A percentile compares a stretch with the other conserved stretches of the same genome.
Conservation (phyloP, 139 green algal genomes). For the Axilococcus clingmanii region DNA sequence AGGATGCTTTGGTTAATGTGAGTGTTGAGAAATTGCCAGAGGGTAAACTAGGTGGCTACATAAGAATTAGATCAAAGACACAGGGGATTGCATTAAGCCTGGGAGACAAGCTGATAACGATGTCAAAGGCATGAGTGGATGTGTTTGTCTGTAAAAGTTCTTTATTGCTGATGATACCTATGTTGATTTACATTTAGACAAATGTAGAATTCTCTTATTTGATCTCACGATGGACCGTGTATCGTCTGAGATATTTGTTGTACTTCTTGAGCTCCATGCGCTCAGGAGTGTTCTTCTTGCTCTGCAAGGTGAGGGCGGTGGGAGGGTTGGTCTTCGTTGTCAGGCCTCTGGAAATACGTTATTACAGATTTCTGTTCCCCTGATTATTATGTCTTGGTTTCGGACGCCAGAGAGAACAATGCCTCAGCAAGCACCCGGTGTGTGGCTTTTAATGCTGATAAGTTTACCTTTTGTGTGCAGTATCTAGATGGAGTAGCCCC, state of each 20-base stretch:
- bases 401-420: neutral
- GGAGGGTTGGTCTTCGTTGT: neutral
- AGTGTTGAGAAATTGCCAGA: conserved; percentile 83
- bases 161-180: neutral
- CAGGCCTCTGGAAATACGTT: neutral
- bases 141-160: neutral
- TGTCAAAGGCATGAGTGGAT: conserved; percentile 68
- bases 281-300: conserved; percentile 10
- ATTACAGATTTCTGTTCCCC: neutral
- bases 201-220: conserved; percentile 37
- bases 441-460: too few relatives aligned
- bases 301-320: too few relatives aligned
- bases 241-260: conserved; percentile 69
- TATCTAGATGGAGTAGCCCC: conserved; percentile 40
- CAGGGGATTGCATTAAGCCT: conserved; percentile 87
- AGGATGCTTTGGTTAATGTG: conserved; percentile 98
- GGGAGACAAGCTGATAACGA: conserved; percentile 98
- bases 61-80: conserved; percentile 81
- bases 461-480: too few relatives aligned
- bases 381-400: too few relatives aligned
- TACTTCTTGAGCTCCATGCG: conserved; percentile 86
- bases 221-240: conserved; percentile 80
- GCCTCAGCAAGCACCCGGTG: neutral
- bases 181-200: neutral
- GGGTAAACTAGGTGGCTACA: conserved; percentile 84